phyloP scores from a whole-genome alignment of 208 protist genomes.

The Ichthyophonus hoferi region DNA sequence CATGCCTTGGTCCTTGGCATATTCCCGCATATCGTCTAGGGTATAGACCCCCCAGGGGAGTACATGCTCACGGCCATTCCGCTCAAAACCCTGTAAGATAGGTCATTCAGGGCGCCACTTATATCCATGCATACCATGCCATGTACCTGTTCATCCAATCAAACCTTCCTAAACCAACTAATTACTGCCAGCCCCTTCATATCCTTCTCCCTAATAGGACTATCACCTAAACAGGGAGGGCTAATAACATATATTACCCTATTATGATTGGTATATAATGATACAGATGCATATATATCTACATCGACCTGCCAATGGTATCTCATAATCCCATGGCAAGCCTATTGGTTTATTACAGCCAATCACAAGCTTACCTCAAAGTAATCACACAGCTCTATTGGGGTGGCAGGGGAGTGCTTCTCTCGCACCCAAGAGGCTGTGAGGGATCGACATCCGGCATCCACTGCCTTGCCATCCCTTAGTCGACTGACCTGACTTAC shows the following conservation, averaged over 20 bases:
- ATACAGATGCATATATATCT: background rate
- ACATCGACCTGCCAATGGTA: background rate
- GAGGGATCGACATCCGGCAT: conserved; percentile 80
- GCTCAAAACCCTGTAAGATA: conserved; percentile 45
- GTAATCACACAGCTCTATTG: conserved; percentile 2
- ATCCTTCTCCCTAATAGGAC: too few species aligned
- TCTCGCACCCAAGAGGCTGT: conserved; percentile 82
- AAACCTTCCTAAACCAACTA: too few species aligned
- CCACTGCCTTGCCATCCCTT: conserved; percentile 76
- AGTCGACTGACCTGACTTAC: conserved; percentile 15
- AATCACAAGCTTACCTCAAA: too few species aligned
- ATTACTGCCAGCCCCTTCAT: too few species aligned
- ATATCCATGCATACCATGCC: too few species aligned
- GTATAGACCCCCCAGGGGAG: conserved; percentile 89
- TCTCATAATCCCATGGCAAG: too few species aligned
- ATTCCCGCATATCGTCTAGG: conserved; percentile 84
- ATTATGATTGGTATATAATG: background rate
- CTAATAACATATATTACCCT: background rate
- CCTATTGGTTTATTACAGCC: too few species aligned
- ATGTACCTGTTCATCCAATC: too few species aligned
- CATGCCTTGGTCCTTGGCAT: conserved; percentile 76
- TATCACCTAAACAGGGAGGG: too few species aligned
- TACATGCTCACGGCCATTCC: conserved; percentile 32
- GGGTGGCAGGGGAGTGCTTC: background rate
- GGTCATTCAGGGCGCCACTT: too few species aligned